phyloP scores from a whole-genome alignment of 306 rosid genomes.

The Cicer chorassanicum region DNA sequence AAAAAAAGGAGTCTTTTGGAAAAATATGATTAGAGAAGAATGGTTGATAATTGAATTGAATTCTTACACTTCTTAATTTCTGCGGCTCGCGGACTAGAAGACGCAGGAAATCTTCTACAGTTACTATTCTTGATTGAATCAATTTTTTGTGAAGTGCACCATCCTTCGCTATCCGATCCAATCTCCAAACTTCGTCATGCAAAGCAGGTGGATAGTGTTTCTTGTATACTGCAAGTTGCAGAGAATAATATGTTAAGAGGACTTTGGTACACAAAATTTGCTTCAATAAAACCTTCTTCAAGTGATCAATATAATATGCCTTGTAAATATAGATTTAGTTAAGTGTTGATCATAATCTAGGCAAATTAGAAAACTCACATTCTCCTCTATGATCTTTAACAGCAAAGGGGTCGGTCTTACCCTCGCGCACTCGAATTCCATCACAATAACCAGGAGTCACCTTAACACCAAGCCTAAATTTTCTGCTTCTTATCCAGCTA shows the following conservation, averaged over 20 bases:
- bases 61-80: constrained; percentile 77
- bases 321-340: neutral
- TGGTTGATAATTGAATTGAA: constrained; percentile 19
- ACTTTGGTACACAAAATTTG: constrained; percentile 16
- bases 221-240: constrained; percentile 72
- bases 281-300: neutral
- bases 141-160: constrained; percentile 87
- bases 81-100: constrained; percentile 73
- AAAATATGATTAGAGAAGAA: constrained; percentile 18
- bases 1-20: neutral
- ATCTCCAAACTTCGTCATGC: constrained; percentile 90
- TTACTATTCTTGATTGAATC: constrained; percentile 57
- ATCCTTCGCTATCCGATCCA: constrained; percentile 85
- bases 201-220: constrained; percentile 89
- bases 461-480: constrained; percentile 84
- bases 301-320: neutral
- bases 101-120: constrained; percentile 86
- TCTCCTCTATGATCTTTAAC: constrained; percentile 97
- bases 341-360: neutral
- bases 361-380: constrained; percentile 60
- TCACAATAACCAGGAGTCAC: constrained; percentile 66
- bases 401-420: constrained; percentile 79
- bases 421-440: constrained; percentile 73
- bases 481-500: constrained; percentile 90
- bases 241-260: constrained; percentile 20